These are phyloP conservation scores for Acanthamoeba healyi DNA, from an alignment of 208 protist genomes.

Conservation along the genomic window DNA sequence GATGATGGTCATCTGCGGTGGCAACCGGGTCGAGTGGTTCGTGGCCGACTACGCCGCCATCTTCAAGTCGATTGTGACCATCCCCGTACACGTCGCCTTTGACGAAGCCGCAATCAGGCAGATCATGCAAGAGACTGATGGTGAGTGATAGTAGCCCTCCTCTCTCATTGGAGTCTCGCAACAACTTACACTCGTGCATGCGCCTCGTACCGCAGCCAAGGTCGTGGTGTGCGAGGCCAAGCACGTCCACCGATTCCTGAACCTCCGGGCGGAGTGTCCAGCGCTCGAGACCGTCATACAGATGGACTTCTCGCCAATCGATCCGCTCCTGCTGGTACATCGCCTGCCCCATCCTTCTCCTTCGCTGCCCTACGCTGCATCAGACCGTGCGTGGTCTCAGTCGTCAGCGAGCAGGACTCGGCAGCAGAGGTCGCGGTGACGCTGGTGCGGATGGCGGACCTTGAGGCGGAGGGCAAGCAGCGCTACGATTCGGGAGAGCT, in stretches of 20 bases:
- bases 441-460: neutral
- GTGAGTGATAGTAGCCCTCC: too few relatives aligned
- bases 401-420: neutral
- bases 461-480: neutral
- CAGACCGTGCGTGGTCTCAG: too few relatives aligned
- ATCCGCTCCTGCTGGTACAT: neutral
- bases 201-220: neutral
- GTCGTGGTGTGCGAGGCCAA: conserved; percentile 13
- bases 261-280: neutral
- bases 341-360: too few relatives aligned
- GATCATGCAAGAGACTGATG: too few relatives aligned
- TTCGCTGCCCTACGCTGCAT: too few relatives aligned
- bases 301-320: neutral
- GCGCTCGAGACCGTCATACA: neutral
- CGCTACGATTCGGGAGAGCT: neutral
- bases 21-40: neutral
- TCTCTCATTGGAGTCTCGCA: too few relatives aligned
- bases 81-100: conserved; percentile 18
- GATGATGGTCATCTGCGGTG: conserved; percentile 14
- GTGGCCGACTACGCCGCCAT: conserved; percentile 4
- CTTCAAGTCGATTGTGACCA: neutral
- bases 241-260: neutral
- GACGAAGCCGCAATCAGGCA: neutral
- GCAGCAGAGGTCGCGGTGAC: neutral
- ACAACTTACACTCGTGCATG: too few relatives aligned